phyloP scores from a whole-genome alignment of 164 flowering plant species.

The Echeveria elegans region DNA sequence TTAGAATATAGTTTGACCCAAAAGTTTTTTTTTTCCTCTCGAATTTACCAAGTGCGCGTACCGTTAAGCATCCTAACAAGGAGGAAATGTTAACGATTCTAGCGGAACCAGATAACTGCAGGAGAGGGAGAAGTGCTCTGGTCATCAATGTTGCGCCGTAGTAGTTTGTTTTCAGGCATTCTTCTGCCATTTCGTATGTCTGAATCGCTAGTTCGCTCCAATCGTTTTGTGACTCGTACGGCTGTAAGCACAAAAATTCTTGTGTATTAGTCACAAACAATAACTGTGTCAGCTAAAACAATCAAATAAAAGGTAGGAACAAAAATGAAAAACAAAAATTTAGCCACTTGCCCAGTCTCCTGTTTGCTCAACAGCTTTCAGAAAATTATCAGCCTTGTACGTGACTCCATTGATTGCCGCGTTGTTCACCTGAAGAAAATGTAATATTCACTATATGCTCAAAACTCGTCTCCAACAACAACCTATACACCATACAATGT shows the following conservation, averaged over 20 bases:
- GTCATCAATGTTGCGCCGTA: slow-evolving; percentile 38
- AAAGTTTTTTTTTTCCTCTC: neutral
- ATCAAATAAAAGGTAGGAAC: neutral
- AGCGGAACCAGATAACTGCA: slow-evolving; percentile 39
- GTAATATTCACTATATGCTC: too few relatives aligned
- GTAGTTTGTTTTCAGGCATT: slow-evolving; percentile 40
- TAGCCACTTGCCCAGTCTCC: slow-evolving; percentile 8
- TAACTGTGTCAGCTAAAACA: too few relatives aligned
- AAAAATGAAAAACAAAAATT: neutral
- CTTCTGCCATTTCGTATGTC: slow-evolving; percentile 27
- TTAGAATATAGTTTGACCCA: neutral
- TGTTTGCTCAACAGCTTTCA: neutral
- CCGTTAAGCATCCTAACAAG: slow-evolving; percentile 27
- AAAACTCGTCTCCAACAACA: too few relatives aligned
- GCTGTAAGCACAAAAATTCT: slow-evolving; percentile 12
- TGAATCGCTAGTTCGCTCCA: slow-evolving; percentile 14
- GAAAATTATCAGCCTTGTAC: slow-evolving; percentile 1
- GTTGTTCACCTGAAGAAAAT: slow-evolving; percentile 40
- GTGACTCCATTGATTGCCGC: slow-evolving; percentile 23
- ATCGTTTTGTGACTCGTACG: slow-evolving; percentile 9
- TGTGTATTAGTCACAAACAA: neutral
- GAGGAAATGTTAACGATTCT: slow-evolving; percentile 52
- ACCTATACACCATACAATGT: too few relatives aligned
- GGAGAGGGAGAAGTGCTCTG: slow-evolving; percentile 38
- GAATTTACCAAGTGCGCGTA: slow-evolving; percentile 3